Percentiles rank a stretch among this genome's conserved stretches.
Conservation (phyloP, 805 yeast genomes). For the Millerozyma acaciae region DNA sequence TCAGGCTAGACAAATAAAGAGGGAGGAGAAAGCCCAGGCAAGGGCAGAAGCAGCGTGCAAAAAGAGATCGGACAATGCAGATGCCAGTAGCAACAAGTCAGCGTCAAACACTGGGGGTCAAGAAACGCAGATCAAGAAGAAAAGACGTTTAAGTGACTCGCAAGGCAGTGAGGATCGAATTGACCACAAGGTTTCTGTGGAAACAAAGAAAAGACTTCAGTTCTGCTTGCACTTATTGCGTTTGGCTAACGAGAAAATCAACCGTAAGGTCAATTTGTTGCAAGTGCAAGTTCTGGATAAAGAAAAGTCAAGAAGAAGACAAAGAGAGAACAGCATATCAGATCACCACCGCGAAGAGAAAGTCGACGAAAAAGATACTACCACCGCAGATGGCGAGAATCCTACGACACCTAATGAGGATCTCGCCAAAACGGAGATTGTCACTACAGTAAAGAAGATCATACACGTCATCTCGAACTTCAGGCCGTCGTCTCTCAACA, state of each 20-base stretch:
- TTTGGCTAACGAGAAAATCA: slow-evolving; percentile 75
- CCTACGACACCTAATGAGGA: slow-evolving; percentile 11
- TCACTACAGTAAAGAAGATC: slow-evolving; percentile 84
- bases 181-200: slow-evolving; percentile 46
- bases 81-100: slow-evolving; percentile 1
- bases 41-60: background rate
- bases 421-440: slow-evolving; percentile 73
- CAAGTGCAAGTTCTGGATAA: slow-evolving; percentile 48
- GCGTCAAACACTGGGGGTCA: slow-evolving; percentile 9
- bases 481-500: slow-evolving; percentile 37
- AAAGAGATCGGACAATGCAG: slow-evolving; percentile 3
- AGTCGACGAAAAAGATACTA: slow-evolving; percentile 12
- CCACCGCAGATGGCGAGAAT: slow-evolving; percentile 2
- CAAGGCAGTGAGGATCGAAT: slow-evolving; percentile 17
- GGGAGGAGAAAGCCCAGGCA: slow-evolving; percentile 11
- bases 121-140: slow-evolving; percentile 12
- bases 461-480: slow-evolving; percentile 82
- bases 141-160: slow-evolving; percentile 18
- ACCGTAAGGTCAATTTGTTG: slow-evolving; percentile 59
- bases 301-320: slow-evolving; percentile 33
- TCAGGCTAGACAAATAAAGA: slow-evolving; percentile 22
- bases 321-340: slow-evolving; percentile 10
- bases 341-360: slow-evolving; percentile 13
- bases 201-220: slow-evolving; percentile 69
- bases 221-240: slow-evolving; percentile 77